A percentile compares a stretch with the other conserved stretches of the same genome.
Conservation (phyloP, 352 stramenopile species). For the Pythium angustatum region DNA sequence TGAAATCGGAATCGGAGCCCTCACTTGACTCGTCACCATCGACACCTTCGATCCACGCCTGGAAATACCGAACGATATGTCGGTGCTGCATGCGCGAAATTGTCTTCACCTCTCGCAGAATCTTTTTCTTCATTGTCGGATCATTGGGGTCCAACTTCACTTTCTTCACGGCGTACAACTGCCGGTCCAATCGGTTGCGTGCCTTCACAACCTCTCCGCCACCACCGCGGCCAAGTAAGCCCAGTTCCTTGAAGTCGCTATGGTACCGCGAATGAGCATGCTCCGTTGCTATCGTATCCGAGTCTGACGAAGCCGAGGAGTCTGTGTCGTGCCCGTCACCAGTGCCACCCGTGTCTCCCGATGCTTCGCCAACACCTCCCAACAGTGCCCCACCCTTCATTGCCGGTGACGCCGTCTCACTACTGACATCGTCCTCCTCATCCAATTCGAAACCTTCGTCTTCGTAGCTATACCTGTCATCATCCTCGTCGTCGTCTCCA, state of each 20-base stretch:
- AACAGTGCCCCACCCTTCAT: background rate
- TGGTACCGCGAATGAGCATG: conserved; percentile 78
- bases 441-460: conserved; percentile 33
- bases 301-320: conserved; percentile 54
- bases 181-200: conserved; percentile 77
- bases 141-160: conserved; percentile 84
- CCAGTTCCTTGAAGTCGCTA: conserved; percentile 85
- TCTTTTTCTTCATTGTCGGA: conserved; percentile 94
- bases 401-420: conserved; percentile 4
- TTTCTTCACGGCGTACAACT: conserved; percentile 88
- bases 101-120: conserved; percentile 94
- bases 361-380: conserved; percentile 8
- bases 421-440: conserved; percentile 15
- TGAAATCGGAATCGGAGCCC: conserved; percentile 31
- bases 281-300: conserved; percentile 38
- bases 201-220: conserved; percentile 86
- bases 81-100: conserved; percentile 96
- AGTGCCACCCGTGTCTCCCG: conserved; percentile 14
- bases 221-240: conserved; percentile 76
- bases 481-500: conserved; percentile 35
- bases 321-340: conserved; percentile 30
- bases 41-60: conserved; percentile 87
- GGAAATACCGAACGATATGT: conserved; percentile 95
- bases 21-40: conserved; percentile 35
- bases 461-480: conserved; percentile 38